phyloP scores from a whole-genome alignment of 192 early-diverging fungal species.

The Gonapodya prolifera region DNA sequence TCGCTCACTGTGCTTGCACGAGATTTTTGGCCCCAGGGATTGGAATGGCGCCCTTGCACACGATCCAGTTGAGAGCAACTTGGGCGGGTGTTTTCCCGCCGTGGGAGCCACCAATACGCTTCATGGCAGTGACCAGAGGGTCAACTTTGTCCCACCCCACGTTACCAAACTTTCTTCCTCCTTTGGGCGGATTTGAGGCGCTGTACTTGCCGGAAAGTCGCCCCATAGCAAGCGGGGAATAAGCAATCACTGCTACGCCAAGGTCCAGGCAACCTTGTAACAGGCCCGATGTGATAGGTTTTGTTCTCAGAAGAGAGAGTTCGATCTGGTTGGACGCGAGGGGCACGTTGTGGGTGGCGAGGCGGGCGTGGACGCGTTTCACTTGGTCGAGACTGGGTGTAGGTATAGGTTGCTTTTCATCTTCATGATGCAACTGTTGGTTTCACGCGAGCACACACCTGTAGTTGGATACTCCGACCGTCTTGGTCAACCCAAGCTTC shows the following conservation, averaged over 20 bases:
- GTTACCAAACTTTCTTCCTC: neutral
- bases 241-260: slow-evolving; percentile 39
- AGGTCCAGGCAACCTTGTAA: neutral
- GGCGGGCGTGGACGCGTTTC: slow-evolving; percentile 24
- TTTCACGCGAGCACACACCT: too few species aligned
- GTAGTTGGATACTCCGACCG: slow-evolving; percentile 39
- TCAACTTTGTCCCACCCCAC: neutral
- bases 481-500: slow-evolving; percentile 27
- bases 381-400: slow-evolving; percentile 14
- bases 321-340: slow-evolving; percentile 33
- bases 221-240: slow-evolving; percentile 37
- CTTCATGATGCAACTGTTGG: too few species aligned
- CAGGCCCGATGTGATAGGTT: neutral
- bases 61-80: slow-evolving; percentile 32
- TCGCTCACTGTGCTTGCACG: slow-evolving; percentile 21
- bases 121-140: neutral
- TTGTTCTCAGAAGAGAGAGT: slow-evolving; percentile 19
- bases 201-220: slow-evolving; percentile 6
- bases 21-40: slow-evolving; percentile 29
- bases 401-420: neutral
- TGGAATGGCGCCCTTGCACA: slow-evolving; percentile 31
- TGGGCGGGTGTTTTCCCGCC: neutral
- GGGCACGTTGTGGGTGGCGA: slow-evolving; percentile 25
- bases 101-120: neutral
- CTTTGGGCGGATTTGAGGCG: neutral